Conservation (phyloP, 2,329 filamentous ascomycete genomes). For the Talaromyces verruculosus region DNA sequence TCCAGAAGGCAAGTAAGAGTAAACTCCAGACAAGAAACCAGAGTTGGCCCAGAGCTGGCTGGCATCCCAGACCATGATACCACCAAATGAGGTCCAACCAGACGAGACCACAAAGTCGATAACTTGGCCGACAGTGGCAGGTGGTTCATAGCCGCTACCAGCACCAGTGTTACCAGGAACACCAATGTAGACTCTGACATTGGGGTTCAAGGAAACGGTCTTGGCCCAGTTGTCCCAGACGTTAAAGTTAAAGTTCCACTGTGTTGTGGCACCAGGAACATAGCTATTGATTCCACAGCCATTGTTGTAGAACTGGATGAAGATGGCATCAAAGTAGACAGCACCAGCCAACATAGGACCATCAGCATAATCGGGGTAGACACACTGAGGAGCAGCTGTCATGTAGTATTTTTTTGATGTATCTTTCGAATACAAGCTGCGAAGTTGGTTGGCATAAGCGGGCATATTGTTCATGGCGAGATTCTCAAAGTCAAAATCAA, state of each 20-base stretch:
- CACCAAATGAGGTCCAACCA: conserved; percentile 57
- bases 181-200: conserved; percentile 63
- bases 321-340: conserved; percentile 60
- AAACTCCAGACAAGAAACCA: conserved; percentile 41
- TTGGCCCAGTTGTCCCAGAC: conserved; percentile 67
- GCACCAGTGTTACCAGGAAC: conserved; percentile 56
- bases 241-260: conserved; percentile 61
- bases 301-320: conserved; percentile 70
- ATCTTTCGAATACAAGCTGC: conserved; percentile 54
- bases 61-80: conserved; percentile 69
- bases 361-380: conserved; percentile 62
- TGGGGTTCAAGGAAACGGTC: conserved; percentile 55
- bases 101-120: conserved; percentile 57
- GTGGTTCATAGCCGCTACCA: conserved; percentile 56
- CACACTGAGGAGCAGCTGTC: conserved; percentile 67
- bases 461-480: conserved; percentile 56
- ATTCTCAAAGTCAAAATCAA: conserved; percentile 74
- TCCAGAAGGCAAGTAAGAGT: conserved; percentile 28
- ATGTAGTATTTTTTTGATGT: conserved; percentile 58
- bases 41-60: conserved; percentile 58
- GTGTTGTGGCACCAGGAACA: conserved; percentile 42
- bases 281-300: conserved; percentile 61
- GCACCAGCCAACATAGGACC: conserved; percentile 56
- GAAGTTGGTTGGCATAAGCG: conserved; percentile 60
- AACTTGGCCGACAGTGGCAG: conserved; percentile 48